Evolutionary conservation across 140 eudicot species (phyloP).

Genomic region (Anethum foeniculum): DNA sequence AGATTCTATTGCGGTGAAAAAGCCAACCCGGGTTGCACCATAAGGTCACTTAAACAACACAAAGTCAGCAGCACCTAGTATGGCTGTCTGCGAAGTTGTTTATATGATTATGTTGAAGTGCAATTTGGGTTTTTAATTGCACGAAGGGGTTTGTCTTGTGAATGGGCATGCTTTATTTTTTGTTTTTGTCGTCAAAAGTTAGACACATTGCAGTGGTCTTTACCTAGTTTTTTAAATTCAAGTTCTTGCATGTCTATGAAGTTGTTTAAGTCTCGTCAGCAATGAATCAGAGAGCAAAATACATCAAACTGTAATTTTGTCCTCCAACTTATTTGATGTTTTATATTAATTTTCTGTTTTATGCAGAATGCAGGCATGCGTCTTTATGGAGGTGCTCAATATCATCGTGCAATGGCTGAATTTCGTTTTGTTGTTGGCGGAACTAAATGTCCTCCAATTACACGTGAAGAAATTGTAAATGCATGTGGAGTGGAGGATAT

Average conservation of each 20-base stretch:
- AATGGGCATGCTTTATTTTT: background rate
- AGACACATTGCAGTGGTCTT: background rate
- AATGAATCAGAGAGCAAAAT: background rate
- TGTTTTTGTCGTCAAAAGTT: background rate
- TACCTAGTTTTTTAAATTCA: background rate
- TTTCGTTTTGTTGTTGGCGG: constrained; percentile 98
- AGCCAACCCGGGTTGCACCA: background rate
- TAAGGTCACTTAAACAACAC: background rate
- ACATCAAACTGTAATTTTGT: background rate
- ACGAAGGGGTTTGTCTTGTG: background rate
- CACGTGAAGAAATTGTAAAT: constrained; percentile 98
- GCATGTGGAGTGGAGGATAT: constrained; percentile 99
- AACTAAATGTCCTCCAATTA: constrained; percentile 86
- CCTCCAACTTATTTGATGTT: background rate
- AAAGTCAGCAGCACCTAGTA: background rate
- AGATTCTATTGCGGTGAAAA: background rate
- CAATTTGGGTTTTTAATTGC: background rate
- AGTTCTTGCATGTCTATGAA: background rate
- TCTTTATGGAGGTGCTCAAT: constrained; percentile 97
- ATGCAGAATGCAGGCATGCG: constrained; percentile 94
- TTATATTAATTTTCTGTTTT: constrained; percentile 4
- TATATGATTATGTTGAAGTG: background rate
- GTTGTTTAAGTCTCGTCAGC: background rate
- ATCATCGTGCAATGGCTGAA: constrained; percentile 99
- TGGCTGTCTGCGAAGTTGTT: background rate